Base-by-base conservation (phyloP, 176 grass and related monocot species). In the Musa troglodytarum region DNA sequence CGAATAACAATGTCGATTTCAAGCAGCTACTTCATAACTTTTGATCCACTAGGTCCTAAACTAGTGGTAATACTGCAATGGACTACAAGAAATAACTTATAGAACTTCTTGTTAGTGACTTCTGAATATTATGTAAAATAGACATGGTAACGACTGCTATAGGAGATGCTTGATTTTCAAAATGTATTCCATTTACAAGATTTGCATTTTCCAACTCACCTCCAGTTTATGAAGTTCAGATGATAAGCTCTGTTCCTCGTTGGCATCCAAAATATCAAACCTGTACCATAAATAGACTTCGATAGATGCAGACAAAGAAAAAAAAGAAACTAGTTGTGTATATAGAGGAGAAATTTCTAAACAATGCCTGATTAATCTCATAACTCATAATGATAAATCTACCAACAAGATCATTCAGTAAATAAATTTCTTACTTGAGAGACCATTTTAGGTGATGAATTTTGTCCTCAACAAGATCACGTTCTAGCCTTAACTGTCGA, bases 361-460 rank as follows among this genome's bases (percentile, higher is more conserved):
- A 53, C 7, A 25, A 10, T 26, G 10, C 61, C 19, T 2, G 56
- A n/a, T 28, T 65, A 21, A 50, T 63, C 58, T 16, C 56, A 2
- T n/a, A 77, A 66, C 19, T 51, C 10, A 9, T 21, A 20, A 49
- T 9, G 11, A 49, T 11, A 70, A 19, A 50, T 50, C 24, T 3
- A 70, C 11, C 10, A 17, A 14, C 15, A 70, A 10, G 49, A 50
- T 20, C 49, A 50, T 51, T 50, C 15, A 28, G 1, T 14, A 65
- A 2, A 49, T 15, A 75, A 3, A 20, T 19, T 75, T 43, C 89
- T 87, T 89, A 98, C 95, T 87, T 82, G 63, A 93, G 86, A 52
- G 90, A 93, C 90, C 95, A 98, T 77, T 91, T 91, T 68, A 98
- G 84, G 83, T 77, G 84, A 89, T 98, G 88, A 78, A 98, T 89